Evolutionary conservation across 2,329 filamentous ascomycete species (phyloP), one percentile per base, ranked within the genome.

Genomic region (Epichloe sibirici): DNA sequence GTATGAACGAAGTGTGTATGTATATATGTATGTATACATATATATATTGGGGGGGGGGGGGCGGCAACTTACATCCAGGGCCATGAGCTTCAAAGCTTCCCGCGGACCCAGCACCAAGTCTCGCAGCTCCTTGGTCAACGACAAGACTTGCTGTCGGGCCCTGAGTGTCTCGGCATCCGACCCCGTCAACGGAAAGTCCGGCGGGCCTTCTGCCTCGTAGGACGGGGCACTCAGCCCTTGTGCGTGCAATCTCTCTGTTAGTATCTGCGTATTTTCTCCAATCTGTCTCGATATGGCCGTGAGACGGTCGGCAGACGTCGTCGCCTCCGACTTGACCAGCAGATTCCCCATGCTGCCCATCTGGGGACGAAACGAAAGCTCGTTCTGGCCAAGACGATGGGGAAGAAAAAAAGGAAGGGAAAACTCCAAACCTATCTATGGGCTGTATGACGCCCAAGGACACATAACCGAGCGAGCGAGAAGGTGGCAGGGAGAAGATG

Each of bases 11-110:
- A 9, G 11, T 9, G 11, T 31, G 28, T 31, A 31, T 9, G 3
- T 3, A 31, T 31, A 31, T 9, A 31, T 31, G 28, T 31, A 31
- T 9, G 3, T 9, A 9, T 31, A 11, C 8, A 28, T 9, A 3
- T 31, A 1, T 31, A 1, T 31, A 3, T 31, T 9, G 8, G 28
- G 28, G 28, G 28, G 8, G 13, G 42, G 8, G 28, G 8, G 28
- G 28, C 3, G 13, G 42, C 21, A 28, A 49, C 61, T 56, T 55
- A 63, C 62, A 53, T 64, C 63, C 58, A 62, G 61, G 3, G 59
- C 60, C 42, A 65, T 53, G 23, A 58, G 55, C 35, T 59, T 59
- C 31, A 65, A 48, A 17, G 44, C 51, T 35, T 62, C 60, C 15
- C 56, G 57, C 2, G 60, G 58, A 2, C 57, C 57, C 43, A 61